A percentile compares a stretch with the other conserved stretches of the same genome.
phyloP scores from a whole-genome alignment of 805 yeast genomes.

The Ogataea angusta region DNA sequence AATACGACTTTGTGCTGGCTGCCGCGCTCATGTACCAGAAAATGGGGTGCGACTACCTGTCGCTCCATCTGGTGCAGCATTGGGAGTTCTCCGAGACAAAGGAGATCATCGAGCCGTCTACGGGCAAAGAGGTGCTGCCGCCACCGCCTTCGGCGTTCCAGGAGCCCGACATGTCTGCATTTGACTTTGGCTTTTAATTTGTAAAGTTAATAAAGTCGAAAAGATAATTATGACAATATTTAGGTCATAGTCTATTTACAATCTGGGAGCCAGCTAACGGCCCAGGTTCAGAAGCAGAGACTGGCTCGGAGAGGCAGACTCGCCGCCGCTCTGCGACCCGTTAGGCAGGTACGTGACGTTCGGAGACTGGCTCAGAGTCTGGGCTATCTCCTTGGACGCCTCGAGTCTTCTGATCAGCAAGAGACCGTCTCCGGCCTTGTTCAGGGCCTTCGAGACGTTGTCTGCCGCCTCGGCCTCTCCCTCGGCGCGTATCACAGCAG shows the following conservation, averaged over 20 bases:
- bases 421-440: constrained; percentile 94
- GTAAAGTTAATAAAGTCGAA: background rate
- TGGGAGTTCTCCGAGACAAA: constrained; percentile 54
- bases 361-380: constrained; percentile 74
- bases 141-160: constrained; percentile 57
- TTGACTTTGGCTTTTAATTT: constrained; percentile 44
- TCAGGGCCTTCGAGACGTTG: constrained; percentile 84
- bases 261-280: constrained; percentile 37
- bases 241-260: constrained; percentile 3
- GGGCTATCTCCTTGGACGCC: constrained; percentile 94
- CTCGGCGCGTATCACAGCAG: constrained; percentile 93
- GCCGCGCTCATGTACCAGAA: constrained; percentile 67
- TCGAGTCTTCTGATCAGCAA: constrained; percentile 91
- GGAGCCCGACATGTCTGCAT: constrained; percentile 78
- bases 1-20: constrained; percentile 58
- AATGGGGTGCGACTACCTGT: constrained; percentile 89
- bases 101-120: background rate
- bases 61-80: constrained; percentile 55
- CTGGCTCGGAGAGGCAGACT: constrained; percentile 42
- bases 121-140: constrained; percentile 23
- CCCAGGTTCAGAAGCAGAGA: constrained; percentile 66
- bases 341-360: constrained; percentile 88
- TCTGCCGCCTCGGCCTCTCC: constrained; percentile 99
- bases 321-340: constrained; percentile 35
- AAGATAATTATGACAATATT: background rate